Evolutionary conservation across 2,329 filamentous ascomycete species (phyloP).

Genomic region (Botryotinia convoluta): DNA sequence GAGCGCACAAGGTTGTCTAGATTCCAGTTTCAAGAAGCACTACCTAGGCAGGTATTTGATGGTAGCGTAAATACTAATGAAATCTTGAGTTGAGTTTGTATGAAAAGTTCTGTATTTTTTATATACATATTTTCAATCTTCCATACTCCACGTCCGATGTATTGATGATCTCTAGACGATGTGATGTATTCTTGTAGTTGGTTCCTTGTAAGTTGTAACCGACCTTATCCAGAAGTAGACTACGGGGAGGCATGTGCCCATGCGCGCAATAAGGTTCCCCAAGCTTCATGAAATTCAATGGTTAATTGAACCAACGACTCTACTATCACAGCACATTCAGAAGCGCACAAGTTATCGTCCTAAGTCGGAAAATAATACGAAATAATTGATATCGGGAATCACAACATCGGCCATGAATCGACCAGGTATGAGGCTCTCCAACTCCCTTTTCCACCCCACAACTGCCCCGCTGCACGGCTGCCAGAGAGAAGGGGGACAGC

Average conservation of each 20-base stretch:
- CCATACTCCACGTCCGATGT: neutral
- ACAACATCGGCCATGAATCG: slow-evolving; percentile 35
- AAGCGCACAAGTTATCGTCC: slow-evolving; percentile 14
- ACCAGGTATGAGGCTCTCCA: slow-evolving; percentile 36
- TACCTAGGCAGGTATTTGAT: neutral
- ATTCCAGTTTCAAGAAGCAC: neutral
- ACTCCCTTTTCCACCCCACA: slow-evolving; percentile 30
- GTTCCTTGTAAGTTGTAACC: slow-evolving; percentile 1
- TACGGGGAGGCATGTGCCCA: slow-evolving; percentile 22
- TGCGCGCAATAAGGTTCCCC: slow-evolving; percentile 18
- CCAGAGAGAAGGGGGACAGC: slow-evolving; percentile 17
- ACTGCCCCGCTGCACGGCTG: slow-evolving; percentile 32
- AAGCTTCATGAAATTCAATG: slow-evolving; percentile 22
- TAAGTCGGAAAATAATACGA: neutral
- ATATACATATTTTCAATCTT: neutral
- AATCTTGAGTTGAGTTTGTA: neutral
- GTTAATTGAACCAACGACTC: slow-evolving; percentile 6
- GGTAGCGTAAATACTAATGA: neutral
- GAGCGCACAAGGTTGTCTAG: neutral
- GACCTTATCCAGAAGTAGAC: slow-evolving; percentile 17
- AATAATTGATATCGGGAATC: neutral
- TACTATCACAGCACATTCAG: slow-evolving; percentile 5
- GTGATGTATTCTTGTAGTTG: slow-evolving; percentile 1
- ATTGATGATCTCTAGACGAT: neutral
- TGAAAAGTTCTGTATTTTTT: neutral